Conservation (phyloP, 805 yeast species). For the Metschnikowia dekortorum region DNA sequence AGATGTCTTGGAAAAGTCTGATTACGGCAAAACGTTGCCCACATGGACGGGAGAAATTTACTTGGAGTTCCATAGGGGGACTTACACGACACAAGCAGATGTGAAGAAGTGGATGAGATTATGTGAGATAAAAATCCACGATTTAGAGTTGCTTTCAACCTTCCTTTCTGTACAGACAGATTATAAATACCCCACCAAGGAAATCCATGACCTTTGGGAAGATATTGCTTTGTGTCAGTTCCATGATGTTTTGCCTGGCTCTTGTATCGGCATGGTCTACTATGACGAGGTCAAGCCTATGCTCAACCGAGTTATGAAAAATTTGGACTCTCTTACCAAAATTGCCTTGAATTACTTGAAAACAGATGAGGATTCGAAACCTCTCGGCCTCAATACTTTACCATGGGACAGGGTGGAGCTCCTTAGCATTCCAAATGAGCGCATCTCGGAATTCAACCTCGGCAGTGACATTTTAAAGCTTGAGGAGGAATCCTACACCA, state of each 20-base stretch:
- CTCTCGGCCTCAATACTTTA: conserved; percentile 44
- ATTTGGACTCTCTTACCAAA: conserved; percentile 48
- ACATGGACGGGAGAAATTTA: conserved; percentile 93
- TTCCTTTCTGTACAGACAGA: conserved; percentile 53
- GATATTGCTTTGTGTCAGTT: conserved; percentile 86
- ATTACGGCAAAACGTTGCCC: conserved; percentile 65
- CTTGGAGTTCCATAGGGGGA: conserved; percentile 94
- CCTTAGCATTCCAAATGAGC: conserved; percentile 27
- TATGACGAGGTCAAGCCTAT: conserved; percentile 80
- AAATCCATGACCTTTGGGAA: conserved; percentile 78
- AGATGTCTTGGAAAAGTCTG: conserved; percentile 54
- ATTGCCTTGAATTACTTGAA: conserved; percentile 36
- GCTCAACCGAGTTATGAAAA: conserved; percentile 52
- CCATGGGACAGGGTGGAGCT: conserved; percentile 61
- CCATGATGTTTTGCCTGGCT: conserved; percentile 97
- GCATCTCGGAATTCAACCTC: conserved; percentile 2
- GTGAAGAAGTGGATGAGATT: conserved; percentile 77
- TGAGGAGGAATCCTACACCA: conserved; percentile 5
- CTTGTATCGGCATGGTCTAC: conserved; percentile 88
- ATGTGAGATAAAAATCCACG: conserved; percentile 74
- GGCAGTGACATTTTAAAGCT: conserved; percentile 6
- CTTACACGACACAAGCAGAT: conserved; percentile 90
- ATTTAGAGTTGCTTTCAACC: conserved; percentile 79
- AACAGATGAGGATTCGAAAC: neutral
- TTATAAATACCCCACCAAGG: conserved; percentile 68